These are phyloP conservation scores for Kuraishia cidri DNA, from an alignment of 805 yeast species.

Conservation along the genomic window DNA sequence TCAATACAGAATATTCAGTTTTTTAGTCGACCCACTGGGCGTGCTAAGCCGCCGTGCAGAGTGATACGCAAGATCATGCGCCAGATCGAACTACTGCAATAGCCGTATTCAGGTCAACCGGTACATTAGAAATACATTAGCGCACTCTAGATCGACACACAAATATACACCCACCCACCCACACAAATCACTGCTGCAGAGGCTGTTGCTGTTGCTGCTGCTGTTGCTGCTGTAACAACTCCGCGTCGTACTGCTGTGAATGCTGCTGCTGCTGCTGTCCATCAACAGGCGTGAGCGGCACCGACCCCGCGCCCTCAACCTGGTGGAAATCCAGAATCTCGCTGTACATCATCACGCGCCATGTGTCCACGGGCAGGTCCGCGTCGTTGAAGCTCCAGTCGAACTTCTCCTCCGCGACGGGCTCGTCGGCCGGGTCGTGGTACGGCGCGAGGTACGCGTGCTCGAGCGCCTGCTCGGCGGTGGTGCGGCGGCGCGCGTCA, in stretches of 20 bases:
- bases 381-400: slow-evolving; percentile 99
- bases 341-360: slow-evolving; percentile 99
- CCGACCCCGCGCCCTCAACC: slow-evolving; percentile 54
- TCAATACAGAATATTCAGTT: too few species aligned
- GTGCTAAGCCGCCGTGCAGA: too few species aligned
- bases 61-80: too few species aligned
- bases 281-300: too few species aligned
- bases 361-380: slow-evolving; percentile 92
- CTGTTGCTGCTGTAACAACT: slow-evolving; percentile 8
- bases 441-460: slow-evolving; percentile 93
- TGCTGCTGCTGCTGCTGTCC: slow-evolving; percentile 9
- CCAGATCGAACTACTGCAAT: too few species aligned
- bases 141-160: too few species aligned
- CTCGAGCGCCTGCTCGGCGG: slow-evolving; percentile 82
- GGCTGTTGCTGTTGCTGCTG: slow-evolving; percentile 6
- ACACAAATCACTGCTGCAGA: slow-evolving; percentile 1
- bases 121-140: too few species aligned
- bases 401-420: slow-evolving; percentile 83
- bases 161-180: too few species aligned
- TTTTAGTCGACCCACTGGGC: too few species aligned
- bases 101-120: too few species aligned
- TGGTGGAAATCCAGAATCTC: slow-evolving; percentile 96
- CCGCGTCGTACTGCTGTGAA: slow-evolving; percentile 5
- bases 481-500: slow-evolving; percentile 90
- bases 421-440: slow-evolving; percentile 94